phyloP scores from a whole-genome alignment of 345 rosid genomes.

The Rhodamnia argentea region DNA sequence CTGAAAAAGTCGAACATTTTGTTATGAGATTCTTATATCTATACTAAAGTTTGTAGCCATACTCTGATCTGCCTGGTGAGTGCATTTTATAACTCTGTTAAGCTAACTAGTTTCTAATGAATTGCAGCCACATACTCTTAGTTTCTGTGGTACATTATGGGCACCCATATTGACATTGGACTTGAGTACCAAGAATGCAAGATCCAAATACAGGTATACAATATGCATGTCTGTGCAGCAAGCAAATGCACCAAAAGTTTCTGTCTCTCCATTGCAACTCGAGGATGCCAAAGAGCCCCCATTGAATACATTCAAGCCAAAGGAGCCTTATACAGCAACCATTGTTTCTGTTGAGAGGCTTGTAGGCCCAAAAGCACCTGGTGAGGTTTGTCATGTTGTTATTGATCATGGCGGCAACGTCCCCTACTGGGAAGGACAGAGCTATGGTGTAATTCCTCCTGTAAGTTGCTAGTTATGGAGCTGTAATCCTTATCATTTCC shows the following conservation, averaged over 20 bases:
- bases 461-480: constrained; percentile 37
- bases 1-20: neutral
- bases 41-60: neutral
- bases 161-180: constrained; percentile 28
- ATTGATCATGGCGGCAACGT: constrained; percentile 90
- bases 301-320: constrained; percentile 61
- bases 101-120: neutral
- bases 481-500: neutral
- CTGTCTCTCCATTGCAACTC: constrained; percentile 61
- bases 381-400: constrained; percentile 95
- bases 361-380: constrained; percentile 88
- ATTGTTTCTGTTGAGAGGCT: constrained; percentile 90
- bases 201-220: constrained; percentile 12
- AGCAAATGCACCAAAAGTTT: constrained; percentile 60
- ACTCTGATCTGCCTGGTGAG: neutral
- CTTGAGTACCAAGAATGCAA: constrained; percentile 26
- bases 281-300: constrained; percentile 80
- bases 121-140: constrained; percentile 47
- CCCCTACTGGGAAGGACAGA: constrained; percentile 99
- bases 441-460: constrained; percentile 97
- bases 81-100: constrained; percentile 1
- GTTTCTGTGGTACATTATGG: constrained; percentile 50
- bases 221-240: constrained; percentile 88
- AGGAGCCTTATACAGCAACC: constrained; percentile 88
- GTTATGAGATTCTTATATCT: neutral